phyloP scores from a whole-genome alignment of 768 basidiomycete genomes.

The Boletus insuetus region DNA sequence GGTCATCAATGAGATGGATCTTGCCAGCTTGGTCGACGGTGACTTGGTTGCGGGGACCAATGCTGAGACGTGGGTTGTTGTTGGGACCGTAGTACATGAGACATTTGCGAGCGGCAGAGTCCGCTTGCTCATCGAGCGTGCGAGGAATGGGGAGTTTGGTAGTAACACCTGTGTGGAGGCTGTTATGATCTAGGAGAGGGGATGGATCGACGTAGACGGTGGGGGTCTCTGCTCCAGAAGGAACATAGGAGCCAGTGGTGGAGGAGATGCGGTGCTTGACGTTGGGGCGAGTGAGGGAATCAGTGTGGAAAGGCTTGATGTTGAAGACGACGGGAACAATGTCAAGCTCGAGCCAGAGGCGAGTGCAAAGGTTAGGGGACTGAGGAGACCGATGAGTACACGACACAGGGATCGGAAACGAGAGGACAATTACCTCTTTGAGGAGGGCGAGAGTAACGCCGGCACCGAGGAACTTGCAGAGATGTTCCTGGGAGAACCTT shows the following conservation, averaged over 20 bases:
- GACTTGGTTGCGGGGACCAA: conserved; percentile 84
- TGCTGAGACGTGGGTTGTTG: conserved; percentile 80
- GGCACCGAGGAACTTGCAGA: conserved; percentile 85
- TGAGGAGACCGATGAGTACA: conserved; percentile 32
- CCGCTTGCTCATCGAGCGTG: conserved; percentile 81
- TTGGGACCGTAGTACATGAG: conserved; percentile 80
- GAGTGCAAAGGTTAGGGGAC: conserved; percentile 81
- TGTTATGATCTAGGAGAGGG: conserved; percentile 43
- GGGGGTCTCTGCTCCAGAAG: conserved; percentile 75
- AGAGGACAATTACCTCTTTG: conserved; percentile 50
- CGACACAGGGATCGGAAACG: conserved; percentile 5
- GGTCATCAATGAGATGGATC: conserved; percentile 81
- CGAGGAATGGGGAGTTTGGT: conserved; percentile 69
- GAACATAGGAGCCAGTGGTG: conserved; percentile 73
- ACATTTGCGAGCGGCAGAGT: conserved; percentile 82
- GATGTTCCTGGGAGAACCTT: conserved; percentile 70
- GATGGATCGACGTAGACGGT: conserved; percentile 61
- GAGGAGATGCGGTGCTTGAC: conserved; percentile 82
- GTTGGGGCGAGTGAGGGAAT: conserved; percentile 74
- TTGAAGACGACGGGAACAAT: conserved; percentile 85
- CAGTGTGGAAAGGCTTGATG: conserved; percentile 80
- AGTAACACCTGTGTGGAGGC: conserved; percentile 43
- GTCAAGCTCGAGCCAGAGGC: conserved; percentile 79
- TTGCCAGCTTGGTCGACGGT: conserved; percentile 84
- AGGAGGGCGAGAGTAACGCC: conserved; percentile 72